Conservation (phyloP, 306 rosid species). For the Macrotyloma uniflorum region DNA sequence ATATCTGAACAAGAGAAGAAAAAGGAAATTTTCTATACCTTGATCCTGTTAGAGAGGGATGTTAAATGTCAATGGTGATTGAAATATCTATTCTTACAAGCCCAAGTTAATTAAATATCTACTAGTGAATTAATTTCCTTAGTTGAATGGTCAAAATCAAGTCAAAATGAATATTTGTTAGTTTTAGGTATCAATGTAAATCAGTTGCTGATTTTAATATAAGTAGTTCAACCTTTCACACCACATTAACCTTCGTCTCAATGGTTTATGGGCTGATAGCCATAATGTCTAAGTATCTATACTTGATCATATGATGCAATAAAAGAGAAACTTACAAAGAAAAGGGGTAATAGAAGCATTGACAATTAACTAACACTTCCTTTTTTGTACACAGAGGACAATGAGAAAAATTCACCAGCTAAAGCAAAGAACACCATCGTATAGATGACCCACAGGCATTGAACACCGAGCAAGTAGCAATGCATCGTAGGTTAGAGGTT, state of each 20-base stretch:
- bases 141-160: slow-evolving; percentile 8
- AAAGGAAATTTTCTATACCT: not conserved
- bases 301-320: not conserved
- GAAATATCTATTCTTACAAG: not conserved
- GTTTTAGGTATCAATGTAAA: not conserved
- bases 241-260: not conserved
- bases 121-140: not conserved
- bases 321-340: not conserved
- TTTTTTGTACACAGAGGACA: not conserved
- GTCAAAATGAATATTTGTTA: not conserved
- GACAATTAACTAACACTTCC: not conserved
- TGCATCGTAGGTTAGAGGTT: slow-evolving; percentile 38
- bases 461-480: slow-evolving; percentile 17
- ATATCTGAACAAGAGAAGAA: not conserved
- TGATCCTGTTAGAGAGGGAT: not conserved
- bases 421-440: slow-evolving; percentile 3
- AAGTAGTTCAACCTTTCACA: not conserved
- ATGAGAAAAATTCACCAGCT: not conserved
- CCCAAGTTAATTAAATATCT: not conserved
- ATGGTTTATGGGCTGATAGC: not conserved
- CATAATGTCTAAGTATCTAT: not conserved
- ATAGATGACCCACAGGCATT: slow-evolving; percentile 11
- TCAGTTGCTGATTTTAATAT: not conserved
- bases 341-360: not conserved
- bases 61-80: not conserved